Conservation (phyloP, 208 protist species). For the Herpetomonas samuelpessoai region DNA sequence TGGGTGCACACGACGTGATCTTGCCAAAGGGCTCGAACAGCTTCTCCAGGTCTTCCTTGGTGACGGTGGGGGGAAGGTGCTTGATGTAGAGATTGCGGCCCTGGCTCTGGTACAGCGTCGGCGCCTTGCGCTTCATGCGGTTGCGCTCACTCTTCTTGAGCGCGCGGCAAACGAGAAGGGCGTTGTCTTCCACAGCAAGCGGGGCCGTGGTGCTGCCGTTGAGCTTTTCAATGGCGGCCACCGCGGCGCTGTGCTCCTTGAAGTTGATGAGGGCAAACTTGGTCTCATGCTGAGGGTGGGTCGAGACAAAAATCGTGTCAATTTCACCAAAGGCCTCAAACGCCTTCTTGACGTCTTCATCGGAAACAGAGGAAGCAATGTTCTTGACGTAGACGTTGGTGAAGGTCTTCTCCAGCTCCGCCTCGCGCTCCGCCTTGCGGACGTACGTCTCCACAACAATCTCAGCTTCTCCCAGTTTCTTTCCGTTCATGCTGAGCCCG, state of each 20-base stretch:
- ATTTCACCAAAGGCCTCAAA: slow-evolving; percentile 83
- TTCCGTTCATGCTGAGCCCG: slow-evolving; percentile 93
- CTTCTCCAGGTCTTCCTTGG: slow-evolving; percentile 34
- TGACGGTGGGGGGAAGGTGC: slow-evolving; percentile 45
- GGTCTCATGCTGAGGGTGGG: slow-evolving; percentile 29
- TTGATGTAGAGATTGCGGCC: slow-evolving; percentile 72
- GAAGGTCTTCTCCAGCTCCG: slow-evolving; percentile 71
- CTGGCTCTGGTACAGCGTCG: slow-evolving; percentile 41
- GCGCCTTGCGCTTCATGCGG: slow-evolving; percentile 24
- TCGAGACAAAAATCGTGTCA: slow-evolving; percentile 41
- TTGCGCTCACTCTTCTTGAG: slow-evolving; percentile 50
- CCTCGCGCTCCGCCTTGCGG: slow-evolving; percentile 72
- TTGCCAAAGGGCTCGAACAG: slow-evolving; percentile 51
- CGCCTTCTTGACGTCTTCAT: slow-evolving; percentile 65
- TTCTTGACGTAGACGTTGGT: slow-evolving; percentile 97
- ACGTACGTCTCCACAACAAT: slow-evolving; percentile 85
- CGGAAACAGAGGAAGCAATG: slow-evolving; percentile 50
- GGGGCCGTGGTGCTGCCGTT: slow-evolving; percentile 30
- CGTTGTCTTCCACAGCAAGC: slow-evolving; percentile 13
- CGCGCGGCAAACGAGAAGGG: slow-evolving; percentile 42
- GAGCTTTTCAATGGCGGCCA: slow-evolving; percentile 59
- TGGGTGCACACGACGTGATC: slow-evolving; percentile 56
- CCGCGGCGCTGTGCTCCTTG: slow-evolving; percentile 72
- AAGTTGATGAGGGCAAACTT: slow-evolving; percentile 96
- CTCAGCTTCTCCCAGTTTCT: slow-evolving; percentile 74